Percentiles rank a stretch among this genome's conserved stretches.
Conservation (phyloP, 2,329 filamentous ascomycete species). For the Aphanocladium album region DNA sequence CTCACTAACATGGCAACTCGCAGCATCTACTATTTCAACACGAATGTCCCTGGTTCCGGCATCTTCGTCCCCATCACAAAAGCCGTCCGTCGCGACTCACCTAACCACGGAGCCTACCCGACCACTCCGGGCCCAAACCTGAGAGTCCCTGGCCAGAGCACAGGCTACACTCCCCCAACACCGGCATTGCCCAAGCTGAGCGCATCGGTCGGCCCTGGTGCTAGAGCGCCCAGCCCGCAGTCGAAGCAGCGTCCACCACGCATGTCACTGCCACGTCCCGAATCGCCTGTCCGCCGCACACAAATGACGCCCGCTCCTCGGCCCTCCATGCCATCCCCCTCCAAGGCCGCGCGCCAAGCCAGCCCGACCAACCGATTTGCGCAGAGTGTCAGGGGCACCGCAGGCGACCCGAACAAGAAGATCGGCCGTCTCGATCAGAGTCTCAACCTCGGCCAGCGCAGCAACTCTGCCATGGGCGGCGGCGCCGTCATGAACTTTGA, state of each 20-base stretch:
- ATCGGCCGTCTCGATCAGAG: conserved; percentile 43
- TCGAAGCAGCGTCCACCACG: conserved; percentile 58
- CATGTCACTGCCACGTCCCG: conserved; percentile 77
- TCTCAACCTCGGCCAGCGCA: conserved; percentile 51
- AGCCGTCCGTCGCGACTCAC: conserved; percentile 62
- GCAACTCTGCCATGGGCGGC: conserved; percentile 54
- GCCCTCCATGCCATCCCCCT: conserved; percentile 53
- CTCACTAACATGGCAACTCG: conserved; percentile 14
- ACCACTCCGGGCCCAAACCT: conserved; percentile 63
- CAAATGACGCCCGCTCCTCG: conserved; percentile 57
- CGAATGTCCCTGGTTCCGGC: conserved; percentile 71
- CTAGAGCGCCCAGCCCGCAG: conserved; percentile 63
- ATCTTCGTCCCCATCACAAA: conserved; percentile 90
- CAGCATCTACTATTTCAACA: conserved; percentile 74
- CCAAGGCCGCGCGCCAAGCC: conserved; percentile 28
- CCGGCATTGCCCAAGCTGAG: conserved; percentile 74
- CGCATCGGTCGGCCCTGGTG: conserved; percentile 73
- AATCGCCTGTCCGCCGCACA: conserved; percentile 72
- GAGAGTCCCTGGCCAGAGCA: conserved; percentile 51
- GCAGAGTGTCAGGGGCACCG: conserved; percentile 57
- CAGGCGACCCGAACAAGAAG: conserved; percentile 58
- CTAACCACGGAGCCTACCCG: conserved; percentile 43
- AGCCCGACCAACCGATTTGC: conserved; percentile 54
- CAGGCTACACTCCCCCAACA: conserved; percentile 58
- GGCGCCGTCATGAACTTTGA: conserved; percentile 48